Base-by-base conservation (phyloP, 768 basidiomycete genomes). In the Phanerodontia chrysosporium region DNA sequence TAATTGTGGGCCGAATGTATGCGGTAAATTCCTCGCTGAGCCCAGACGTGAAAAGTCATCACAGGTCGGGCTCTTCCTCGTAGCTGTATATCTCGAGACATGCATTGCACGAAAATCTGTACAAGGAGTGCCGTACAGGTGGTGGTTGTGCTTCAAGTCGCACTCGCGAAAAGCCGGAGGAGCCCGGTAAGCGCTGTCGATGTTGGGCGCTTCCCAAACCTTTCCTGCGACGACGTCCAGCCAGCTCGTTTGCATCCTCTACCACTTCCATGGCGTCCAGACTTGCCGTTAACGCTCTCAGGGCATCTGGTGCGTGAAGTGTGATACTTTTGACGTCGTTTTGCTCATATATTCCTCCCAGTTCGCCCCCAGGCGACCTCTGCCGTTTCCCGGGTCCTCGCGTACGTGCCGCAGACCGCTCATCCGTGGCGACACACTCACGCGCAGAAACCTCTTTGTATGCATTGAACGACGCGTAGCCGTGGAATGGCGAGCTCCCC, bases 221-320 rank as follows among this genome's bases (percentile, higher is more conserved):
- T 57, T 57, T 39, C 55, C 35, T 52, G 55, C 45, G 53, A 42
- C 60, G 55, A 61, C 60, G 55, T 57, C 55, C 27, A 57, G 55
- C 46, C 48, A 57, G 49, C 44, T 61, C 48, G 49, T 57, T 51
- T 53, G 48, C 55, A 46, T 27, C 49, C 25, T 29, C 46, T 49
- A 51, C 39, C 36, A 44, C 36, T 14, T 49, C 51, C 64, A 88
- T 88, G 86, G 85, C 85, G 64, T 86, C 86, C 71, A 83, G 85
- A 80, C 82, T 88, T 74, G 85, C 84, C 72, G 72, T 86, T 65
- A 82, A 75, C 77, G 76, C 86, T 51, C 75, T 89, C 69, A 78
- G 83, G 74, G 80, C 79, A 58, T 83, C 82, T 65, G 82, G 87
- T 85, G 62, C 60, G 80, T 25, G 24, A 16, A 1, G 27, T 35